Evolutionary conservation across 306 rosid genomes (phyloP), one percentile per base, ranked within the genome.

Genomic region (Prinsepia uniflora): DNA sequence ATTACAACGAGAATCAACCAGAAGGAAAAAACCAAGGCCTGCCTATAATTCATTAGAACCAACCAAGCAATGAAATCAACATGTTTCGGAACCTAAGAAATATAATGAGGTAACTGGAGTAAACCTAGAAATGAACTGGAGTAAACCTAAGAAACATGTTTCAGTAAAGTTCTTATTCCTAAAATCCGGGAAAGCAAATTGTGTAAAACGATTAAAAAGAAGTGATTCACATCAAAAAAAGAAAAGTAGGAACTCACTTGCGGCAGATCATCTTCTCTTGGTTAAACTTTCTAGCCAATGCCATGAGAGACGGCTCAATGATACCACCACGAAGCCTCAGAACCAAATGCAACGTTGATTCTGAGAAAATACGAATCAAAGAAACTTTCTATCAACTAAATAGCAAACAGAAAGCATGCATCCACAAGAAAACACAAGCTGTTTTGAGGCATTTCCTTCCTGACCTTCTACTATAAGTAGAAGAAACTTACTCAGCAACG

Each of bases 291-390:
- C 98, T 84, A 55, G 98, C 98, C 90, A 94, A 81, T 11, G 97
- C 97, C 98, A 94, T 94, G 81, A 94, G 71, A 55, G 98, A 94
- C 0, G 98, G 98, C 88, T 94, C 97, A 50, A 94, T 94, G 49
- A 94, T 94, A 5, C 98, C 98, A 83, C 98, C 97, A 65, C 98
- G 96, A 59, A 94, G 98, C 97, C 98, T 94, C 80, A 94, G 80
- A 74, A 94, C 98, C 84, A 94, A 89, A 77, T 94, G 98, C 76
- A 94, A 72, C 8, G 98, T 94, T n/a, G 98, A 94, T 71, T 94
- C 98, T 94, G 78, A 74, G 42, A 76, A 79, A 13, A n/a, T 15
- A 6, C 5, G 39, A 17, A 12, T 1, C 6, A 17, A 36, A 24
- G 5, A 68, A 19, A 42, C 7, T 11, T 14, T 52, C 41, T 48